Conservation (phyloP, 495 filamentous ascomycete genomes). For the Neurospora terricola region DNA sequence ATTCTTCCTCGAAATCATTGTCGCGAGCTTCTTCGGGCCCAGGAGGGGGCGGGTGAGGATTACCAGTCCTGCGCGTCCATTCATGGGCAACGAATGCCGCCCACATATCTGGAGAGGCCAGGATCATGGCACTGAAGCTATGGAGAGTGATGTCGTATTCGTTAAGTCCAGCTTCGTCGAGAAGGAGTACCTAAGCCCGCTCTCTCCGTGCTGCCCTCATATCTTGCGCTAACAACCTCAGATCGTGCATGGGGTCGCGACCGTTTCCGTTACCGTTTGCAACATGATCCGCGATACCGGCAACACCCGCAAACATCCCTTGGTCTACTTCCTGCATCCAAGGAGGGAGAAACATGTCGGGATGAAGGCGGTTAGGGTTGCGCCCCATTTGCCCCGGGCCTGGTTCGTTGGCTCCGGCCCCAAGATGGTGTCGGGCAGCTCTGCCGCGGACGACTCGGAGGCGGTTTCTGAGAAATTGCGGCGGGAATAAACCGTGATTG, state of each 20-base stretch:
- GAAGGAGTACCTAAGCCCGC: background rate
- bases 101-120: background rate
- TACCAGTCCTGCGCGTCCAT: background rate
- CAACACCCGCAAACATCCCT: background rate
- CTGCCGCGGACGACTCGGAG: background rate
- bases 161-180: background rate
- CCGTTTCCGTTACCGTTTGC: background rate
- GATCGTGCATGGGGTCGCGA: background rate
- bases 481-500: background rate
- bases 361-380: background rate
- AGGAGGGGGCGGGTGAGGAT: background rate
- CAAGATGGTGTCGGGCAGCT: background rate
- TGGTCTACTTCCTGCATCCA: background rate
- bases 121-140: background rate
- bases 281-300: background rate
- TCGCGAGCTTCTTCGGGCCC: background rate
- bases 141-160: background rate
- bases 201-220: background rate
- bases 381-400: background rate
- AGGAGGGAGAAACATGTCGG: background rate
- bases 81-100: background rate
- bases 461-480: background rate
- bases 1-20: background rate
- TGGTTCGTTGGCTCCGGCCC: background rate
- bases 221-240: background rate